Evolutionary conservation across 495 filamentous ascomycete genomes (phyloP).

Genomic region (Annulohypoxylon bovei): DNA sequence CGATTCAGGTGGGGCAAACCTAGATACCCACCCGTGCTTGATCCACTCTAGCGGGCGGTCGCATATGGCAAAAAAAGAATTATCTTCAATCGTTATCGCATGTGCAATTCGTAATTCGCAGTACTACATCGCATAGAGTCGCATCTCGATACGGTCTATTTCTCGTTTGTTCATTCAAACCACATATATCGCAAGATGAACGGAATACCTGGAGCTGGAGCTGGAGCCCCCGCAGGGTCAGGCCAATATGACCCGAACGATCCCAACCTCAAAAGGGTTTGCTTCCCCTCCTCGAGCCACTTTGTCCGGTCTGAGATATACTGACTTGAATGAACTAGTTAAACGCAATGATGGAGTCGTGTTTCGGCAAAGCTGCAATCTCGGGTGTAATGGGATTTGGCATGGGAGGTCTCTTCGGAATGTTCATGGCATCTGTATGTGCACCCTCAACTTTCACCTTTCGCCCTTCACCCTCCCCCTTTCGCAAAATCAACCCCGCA

Average conservation of each 20-base stretch:
- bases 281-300: conserved; percentile 24
- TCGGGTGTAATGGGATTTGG: conserved; percentile 89
- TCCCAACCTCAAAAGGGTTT: conserved; percentile 53
- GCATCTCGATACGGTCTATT: neutral
- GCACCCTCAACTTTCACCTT: no score
- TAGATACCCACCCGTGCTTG: neutral
- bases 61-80: conserved; percentile 39
- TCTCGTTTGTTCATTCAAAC: neutral
- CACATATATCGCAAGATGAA: conserved; percentile 36
- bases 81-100: conserved; percentile 30
- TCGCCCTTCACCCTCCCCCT: neutral
- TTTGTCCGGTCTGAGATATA: conserved; percentile 9
- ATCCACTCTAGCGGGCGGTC: conserved; percentile 22
- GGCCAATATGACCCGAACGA: conserved; percentile 52
- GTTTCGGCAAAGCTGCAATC: conserved; percentile 82
- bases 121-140: neutral
- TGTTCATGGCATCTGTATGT: conserved; percentile 93
- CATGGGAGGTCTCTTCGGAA: conserved; percentile 88
- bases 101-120: neutral
- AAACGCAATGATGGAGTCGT: conserved; percentile 86
- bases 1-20: neutral
- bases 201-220: conserved; percentile 35
- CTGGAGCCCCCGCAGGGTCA: conserved; percentile 23
- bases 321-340: conserved; percentile 63
- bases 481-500: neutral